Evolutionary conservation across 331 rosid genomes (phyloP).

Genomic region (Pyrus hybrid): DNA sequence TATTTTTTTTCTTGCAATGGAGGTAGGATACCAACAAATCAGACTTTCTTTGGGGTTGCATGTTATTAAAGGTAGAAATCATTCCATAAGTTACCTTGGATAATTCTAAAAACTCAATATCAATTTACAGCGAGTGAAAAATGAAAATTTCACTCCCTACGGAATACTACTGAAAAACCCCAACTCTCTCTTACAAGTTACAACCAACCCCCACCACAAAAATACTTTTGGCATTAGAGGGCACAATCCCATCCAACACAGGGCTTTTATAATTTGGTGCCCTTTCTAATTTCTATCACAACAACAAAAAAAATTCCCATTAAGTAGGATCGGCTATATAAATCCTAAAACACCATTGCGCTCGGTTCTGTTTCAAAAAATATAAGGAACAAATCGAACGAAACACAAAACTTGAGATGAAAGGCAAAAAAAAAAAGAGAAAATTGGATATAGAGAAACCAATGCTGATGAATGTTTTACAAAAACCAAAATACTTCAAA

Average conservation of each 20-base stretch:
- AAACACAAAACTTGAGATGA: not conserved
- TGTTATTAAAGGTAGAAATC: not conserved
- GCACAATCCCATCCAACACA: no score
- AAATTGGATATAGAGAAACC: slow-evolving; percentile 17
- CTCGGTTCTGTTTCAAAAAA: not conserved
- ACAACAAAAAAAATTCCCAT: not conserved
- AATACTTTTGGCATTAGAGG: not conserved
- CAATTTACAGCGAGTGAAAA: slow-evolving; percentile 35
- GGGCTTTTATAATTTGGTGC: no score
- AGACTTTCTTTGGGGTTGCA: not conserved
- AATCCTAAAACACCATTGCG: no score
- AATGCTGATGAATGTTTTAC: slow-evolving; percentile 44
- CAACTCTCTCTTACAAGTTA: not conserved
- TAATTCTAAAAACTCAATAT: not conserved
- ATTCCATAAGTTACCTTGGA: not conserved
- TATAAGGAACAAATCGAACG: slow-evolving; percentile 7
- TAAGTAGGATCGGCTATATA: no score
- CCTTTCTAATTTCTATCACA: not conserved
- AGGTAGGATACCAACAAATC: not conserved
- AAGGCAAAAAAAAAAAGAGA: no score
- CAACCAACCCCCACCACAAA: slow-evolving; percentile 19
- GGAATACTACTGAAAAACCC: not conserved
- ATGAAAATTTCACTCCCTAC: slow-evolving; percentile 4
- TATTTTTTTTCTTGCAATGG: not conserved
- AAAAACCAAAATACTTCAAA: slow-evolving; percentile 28